Evolutionary conservation across 2,329 filamentous ascomycete species (phyloP).

Genomic region (Calonectria ilicicola): DNA sequence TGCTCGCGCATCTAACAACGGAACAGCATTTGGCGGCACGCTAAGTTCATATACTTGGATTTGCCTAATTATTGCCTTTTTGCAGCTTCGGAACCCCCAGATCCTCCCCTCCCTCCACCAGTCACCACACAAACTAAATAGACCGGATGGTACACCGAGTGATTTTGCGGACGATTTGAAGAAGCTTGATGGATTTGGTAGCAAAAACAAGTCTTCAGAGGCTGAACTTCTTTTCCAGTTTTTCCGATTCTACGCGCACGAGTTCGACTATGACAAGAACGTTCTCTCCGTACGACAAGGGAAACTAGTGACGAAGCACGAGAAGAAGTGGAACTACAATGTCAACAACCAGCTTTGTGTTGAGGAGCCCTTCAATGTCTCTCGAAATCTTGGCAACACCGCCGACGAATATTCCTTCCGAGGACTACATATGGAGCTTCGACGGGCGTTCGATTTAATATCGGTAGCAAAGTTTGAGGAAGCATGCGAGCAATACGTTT

Average conservation of each 20-base stretch:
- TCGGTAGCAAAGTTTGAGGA: conserved; percentile 82
- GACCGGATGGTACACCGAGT: conserved; percentile 74
- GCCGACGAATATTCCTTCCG: conserved; percentile 95
- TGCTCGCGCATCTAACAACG: conserved; percentile 32
- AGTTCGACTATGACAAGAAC: conserved; percentile 88
- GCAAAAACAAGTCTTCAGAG: conserved; percentile 82
- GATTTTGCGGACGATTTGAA: conserved; percentile 90
- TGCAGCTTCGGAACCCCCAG: conserved; percentile 87
- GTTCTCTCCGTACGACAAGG: conserved; percentile 90
- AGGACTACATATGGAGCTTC: conserved; percentile 89
- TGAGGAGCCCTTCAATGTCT: conserved; percentile 94
- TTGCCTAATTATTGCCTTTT: conserved; percentile 95
- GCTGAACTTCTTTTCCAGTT: conserved; percentile 94
- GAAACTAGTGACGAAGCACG: conserved; percentile 80
- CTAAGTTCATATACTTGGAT: conserved; percentile 99
- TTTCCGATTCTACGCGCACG: conserved; percentile 94
- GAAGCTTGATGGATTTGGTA: conserved; percentile 79
- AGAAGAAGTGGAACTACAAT: conserved; percentile 88
- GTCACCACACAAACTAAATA: conserved; percentile 59
- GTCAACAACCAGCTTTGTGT: conserved; percentile 90
- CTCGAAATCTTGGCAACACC: conserved; percentile 93
- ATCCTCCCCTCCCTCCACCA: conserved; percentile 90
- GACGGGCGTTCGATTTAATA: conserved; percentile 87
- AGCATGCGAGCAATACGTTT: conserved; percentile 89
- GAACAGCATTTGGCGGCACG: conserved; percentile 86